These are phyloP conservation scores for Eucalyptus dawsonii DNA, from an alignment of 345 rosid species.

Conservation along the genomic window DNA sequence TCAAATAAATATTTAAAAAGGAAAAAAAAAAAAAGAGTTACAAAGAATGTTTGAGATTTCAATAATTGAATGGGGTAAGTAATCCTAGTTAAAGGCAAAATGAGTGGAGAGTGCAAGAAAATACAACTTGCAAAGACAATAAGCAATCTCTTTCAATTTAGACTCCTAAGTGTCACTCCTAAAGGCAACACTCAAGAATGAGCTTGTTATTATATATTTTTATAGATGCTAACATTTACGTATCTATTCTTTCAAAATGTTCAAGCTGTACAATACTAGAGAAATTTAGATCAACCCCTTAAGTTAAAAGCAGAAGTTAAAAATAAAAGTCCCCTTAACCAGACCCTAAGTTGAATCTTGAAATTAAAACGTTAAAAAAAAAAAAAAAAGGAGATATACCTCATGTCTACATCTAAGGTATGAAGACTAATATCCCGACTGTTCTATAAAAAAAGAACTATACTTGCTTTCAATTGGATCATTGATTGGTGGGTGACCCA, in stretches of 20 bases:
- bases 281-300: fast-evolving
- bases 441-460: too few relatives aligned
- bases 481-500: too few relatives aligned
- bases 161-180: not conserved
- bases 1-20: too few relatives aligned
- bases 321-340: not conserved
- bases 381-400: too few relatives aligned
- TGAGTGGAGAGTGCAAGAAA: not conserved
- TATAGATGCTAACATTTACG: not conserved
- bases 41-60: not conserved
- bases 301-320: not conserved
- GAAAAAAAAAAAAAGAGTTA: too few relatives aligned
- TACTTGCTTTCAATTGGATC: too few relatives aligned
- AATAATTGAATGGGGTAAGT: not conserved
- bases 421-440: fast-evolving
- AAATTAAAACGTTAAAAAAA: not conserved
- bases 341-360: not conserved
- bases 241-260: not conserved
- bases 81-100: not conserved
- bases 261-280: fast-evolving
- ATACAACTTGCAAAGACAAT: not conserved
- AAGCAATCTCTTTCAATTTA: not conserved
- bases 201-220: not conserved
- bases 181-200: not conserved
- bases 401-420: fast-evolving